Base-by-base conservation (phyloP, 768 basidiomycete genomes). In the Hygrocybe coccinea region DNA sequence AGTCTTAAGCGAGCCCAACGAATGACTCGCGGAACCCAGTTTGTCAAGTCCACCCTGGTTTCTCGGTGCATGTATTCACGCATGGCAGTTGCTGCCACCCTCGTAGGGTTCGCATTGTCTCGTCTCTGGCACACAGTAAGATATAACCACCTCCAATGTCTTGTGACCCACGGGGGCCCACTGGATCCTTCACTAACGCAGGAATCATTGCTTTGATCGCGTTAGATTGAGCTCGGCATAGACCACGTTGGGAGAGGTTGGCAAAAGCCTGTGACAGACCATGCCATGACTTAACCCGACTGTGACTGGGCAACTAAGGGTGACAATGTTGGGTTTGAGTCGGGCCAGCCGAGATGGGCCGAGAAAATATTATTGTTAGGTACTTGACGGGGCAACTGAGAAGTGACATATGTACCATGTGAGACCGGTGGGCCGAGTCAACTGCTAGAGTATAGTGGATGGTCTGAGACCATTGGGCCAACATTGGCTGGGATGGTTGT, bases 1-100 rank as follows among this genome's bases (percentile, higher is more conserved):
- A 67, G 59, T 24, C 25, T 51, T 3, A 68, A 54, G 2, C 56
- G 57, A 1, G 60, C 67, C 65, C 67, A 69, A 17, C 52, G 44
- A 46, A 15, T 38, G 8, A 57, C 45, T n/a, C 15, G 17, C 7
- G 49, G 49, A 39, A 14, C 14, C 38, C 19, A 41, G 15, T 19
- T 19, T 15, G 14, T 25, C 14, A 15, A 10, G 15, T 25, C 14
- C 25, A 3, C 9, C 9, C 11, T n/a, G 12, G 21, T n/a, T 25
- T 15, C 44, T 19, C 29, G 21, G n/a, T 25, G 8, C 14, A 24
- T 11, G 10, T 49, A 22, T n/a, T 24, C 7, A 25, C 15, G 33
- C 19, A 19, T 6, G 15, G 51, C 15, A 7, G 35, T 25, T 25
- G 47, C 54, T 37, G 17, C 7, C 12, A 15, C 49, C 17, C 54